Conservation (phyloP, 441 rosid species). For the Viola pubescens region DNA sequence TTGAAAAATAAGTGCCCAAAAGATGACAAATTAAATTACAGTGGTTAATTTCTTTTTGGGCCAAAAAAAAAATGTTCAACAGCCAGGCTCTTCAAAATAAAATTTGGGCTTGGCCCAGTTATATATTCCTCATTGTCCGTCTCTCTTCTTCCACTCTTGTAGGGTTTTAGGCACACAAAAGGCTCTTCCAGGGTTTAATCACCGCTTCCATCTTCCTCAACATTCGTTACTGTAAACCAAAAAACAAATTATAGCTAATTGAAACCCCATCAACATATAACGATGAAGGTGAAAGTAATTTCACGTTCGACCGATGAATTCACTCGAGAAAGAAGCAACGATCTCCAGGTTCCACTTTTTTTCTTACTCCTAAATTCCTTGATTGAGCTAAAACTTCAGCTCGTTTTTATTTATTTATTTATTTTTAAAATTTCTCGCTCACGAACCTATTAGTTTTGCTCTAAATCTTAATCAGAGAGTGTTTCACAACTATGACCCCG, state of each 20-base stretch:
- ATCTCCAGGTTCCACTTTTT: slow-evolving; percentile 50
- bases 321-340: slow-evolving; percentile 93
- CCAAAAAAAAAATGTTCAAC: no score
- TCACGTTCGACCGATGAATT: slow-evolving; percentile 81
- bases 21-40: no score
- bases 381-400: not conserved
- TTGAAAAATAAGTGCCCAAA: no score
- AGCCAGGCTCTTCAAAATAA: no score
- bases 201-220: slow-evolving; percentile 7
- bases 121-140: not conserved
- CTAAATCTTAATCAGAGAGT: slow-evolving; percentile 48
- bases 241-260: not conserved
- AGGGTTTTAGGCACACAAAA: not conserved
- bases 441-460: no score
- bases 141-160: not conserved
- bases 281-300: slow-evolving; percentile 74
- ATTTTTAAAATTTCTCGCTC: not conserved
- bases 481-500: slow-evolving; percentile 81
- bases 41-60: no score
- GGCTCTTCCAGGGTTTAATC: not conserved
- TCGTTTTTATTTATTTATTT: not conserved
- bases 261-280: no score
- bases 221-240: slow-evolving; percentile 19
- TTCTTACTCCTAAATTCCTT: not conserved
- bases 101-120: no score